A percentile compares a stretch with the other conserved stretches of the same genome.
Evolutionary conservation across 805 yeast genomes (phyloP).

Genomic region (Sugiyamaella marilandica): DNA sequence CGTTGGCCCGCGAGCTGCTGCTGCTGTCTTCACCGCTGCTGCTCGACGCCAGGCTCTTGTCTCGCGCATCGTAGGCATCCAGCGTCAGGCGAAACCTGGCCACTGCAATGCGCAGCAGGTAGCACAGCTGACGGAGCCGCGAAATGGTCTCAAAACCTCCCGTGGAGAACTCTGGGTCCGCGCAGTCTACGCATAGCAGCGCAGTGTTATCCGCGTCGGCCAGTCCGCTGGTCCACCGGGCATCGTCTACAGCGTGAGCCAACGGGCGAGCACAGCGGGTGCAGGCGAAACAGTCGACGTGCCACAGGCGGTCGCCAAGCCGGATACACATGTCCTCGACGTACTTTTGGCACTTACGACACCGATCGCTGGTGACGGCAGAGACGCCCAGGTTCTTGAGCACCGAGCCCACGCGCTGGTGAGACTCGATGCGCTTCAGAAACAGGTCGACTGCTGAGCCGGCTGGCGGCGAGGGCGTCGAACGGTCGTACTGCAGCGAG

Average conservation of each 20-base stretch:
- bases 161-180: conserved; percentile 25
- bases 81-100: conserved; percentile 52
- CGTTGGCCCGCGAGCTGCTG: neutral
- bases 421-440: conserved; percentile 48
- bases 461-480: conserved; percentile 39
- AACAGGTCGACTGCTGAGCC: conserved; percentile 61
- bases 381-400: conserved; percentile 22
- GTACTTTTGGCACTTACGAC: conserved; percentile 64
- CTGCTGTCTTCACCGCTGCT: neutral
- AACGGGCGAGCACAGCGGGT: conserved; percentile 48
- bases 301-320: conserved; percentile 69
- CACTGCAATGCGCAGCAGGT: conserved; percentile 76
- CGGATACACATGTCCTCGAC: conserved; percentile 80
- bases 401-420: conserved; percentile 33
- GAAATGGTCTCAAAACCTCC: conserved; percentile 53
- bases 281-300: conserved; percentile 67
- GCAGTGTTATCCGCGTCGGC: neutral
- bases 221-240: conserved; percentile 43
- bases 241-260: conserved; percentile 29
- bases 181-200: conserved; percentile 55
- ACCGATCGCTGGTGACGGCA: conserved; percentile 61
- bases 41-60: conserved; percentile 6
- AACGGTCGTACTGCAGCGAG: conserved; percentile 48
- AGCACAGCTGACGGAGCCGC: conserved; percentile 67
- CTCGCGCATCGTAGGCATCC: conserved; percentile 24